Conservation (phyloP, 352 stramenopile species). For the Saprolegnia parasitica region DNA sequence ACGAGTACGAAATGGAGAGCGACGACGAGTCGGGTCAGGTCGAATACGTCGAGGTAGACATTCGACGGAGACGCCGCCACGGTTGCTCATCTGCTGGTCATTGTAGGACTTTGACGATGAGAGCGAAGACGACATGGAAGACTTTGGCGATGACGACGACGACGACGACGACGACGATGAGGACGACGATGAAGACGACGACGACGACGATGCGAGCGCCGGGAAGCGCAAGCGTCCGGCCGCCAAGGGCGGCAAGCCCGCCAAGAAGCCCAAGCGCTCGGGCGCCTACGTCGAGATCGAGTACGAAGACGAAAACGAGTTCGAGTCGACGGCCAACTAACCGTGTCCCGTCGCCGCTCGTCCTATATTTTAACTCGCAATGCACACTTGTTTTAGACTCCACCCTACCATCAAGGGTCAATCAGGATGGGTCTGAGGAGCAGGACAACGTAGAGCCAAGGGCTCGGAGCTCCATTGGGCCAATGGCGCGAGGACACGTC, state of each 20-base stretch:
- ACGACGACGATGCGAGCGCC: slow-evolving; percentile 28
- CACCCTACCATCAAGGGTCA: too few species aligned
- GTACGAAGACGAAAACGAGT: slow-evolving; percentile 75
- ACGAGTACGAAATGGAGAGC: slow-evolving; percentile 55
- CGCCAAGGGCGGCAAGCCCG: slow-evolving; percentile 57
- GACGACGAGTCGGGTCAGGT: slow-evolving; percentile 65
- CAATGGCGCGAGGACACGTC: too few species aligned
- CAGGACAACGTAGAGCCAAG: too few species aligned
- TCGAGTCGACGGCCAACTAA: slow-evolving; percentile 41
- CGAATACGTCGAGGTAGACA: slow-evolving; percentile 62
- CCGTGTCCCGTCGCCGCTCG: too few species aligned
- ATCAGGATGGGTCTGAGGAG: too few species aligned
- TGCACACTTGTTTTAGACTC: neutral
- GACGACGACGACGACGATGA: slow-evolving; percentile 45
- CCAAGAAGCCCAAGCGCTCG: slow-evolving; percentile 36
- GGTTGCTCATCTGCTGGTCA: neutral
- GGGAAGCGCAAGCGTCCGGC: slow-evolving; percentile 68
- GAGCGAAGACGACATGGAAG: slow-evolving; percentile 74
- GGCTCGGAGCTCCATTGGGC: too few species aligned
- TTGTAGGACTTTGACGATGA: slow-evolving; percentile 82
- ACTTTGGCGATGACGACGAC: slow-evolving; percentile 66
- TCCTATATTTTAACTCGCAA: slow-evolving; percentile 4
- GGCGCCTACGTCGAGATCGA: slow-evolving; percentile 83
- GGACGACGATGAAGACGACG: slow-evolving; percentile 35
- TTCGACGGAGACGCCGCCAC: too few species aligned